Evolutionary conservation across 2,329 filamentous ascomycete genomes (phyloP).

Genomic region (Calonectria hawksworthii): DNA sequence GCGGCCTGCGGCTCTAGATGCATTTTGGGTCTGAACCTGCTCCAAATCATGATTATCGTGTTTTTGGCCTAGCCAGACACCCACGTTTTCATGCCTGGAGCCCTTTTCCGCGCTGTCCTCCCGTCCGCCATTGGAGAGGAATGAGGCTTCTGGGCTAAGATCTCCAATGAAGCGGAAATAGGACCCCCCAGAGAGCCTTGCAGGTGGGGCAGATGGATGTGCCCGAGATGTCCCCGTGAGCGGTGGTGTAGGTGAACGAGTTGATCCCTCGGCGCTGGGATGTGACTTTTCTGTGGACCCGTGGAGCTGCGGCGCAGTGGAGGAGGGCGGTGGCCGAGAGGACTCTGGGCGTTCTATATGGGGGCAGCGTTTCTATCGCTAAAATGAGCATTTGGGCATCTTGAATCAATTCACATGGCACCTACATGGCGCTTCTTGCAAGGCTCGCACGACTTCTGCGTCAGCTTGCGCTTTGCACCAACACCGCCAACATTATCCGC

Average conservation of each 20-base stretch:
- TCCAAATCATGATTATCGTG: background rate
- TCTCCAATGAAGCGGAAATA: conserved; percentile 14
- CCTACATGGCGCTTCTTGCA: conserved; percentile 26
- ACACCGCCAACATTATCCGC: conserved; percentile 12
- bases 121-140: conserved; percentile 9
- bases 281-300: background rate
- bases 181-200: background rate
- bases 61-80: conserved; percentile 18
- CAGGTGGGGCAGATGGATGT: background rate
- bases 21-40: background rate
- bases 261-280: background rate
- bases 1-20: background rate
- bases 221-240: background rate
- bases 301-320: background rate
- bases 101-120: conserved; percentile 7
- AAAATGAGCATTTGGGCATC: background rate
- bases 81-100: conserved; percentile 11
- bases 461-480: conserved; percentile 13
- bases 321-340: background rate
- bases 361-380: background rate
- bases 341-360: background rate
- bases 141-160: conserved; percentile 20
- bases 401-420: background rate
- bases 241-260: background rate
- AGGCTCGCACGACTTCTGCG: conserved; percentile 12